phyloP scores from a whole-genome alignment of 2,329 filamentous ascomycete species.

The Fusarium anthophilum region DNA sequence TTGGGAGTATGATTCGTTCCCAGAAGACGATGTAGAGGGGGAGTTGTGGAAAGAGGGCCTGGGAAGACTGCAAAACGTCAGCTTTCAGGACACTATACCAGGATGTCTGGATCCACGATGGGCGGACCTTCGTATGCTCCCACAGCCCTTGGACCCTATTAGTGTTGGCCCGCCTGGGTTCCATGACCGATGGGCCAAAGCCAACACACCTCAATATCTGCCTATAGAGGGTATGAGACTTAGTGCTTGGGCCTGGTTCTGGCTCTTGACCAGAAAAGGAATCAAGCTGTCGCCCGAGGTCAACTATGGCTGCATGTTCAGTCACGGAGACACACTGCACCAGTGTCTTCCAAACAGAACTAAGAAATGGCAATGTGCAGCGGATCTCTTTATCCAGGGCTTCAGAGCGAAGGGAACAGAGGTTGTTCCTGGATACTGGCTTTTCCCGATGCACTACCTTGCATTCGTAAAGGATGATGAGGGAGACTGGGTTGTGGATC shows the following conservation, averaged over 20 bases:
- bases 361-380: neutral
- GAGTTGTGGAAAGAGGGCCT: neutral
- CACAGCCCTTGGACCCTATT: neutral
- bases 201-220: neutral
- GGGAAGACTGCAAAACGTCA: neutral
- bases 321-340: neutral
- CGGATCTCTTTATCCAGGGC: neutral
- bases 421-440: neutral
- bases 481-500: neutral
- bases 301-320: neutral
- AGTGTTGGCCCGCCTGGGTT: accelerated
- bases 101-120: neutral
- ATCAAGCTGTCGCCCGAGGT: neutral
- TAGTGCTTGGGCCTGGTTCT: neutral
- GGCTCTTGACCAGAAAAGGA: neutral
- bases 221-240: neutral
- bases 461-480: accelerated
- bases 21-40: neutral
- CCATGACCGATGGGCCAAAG: no score
- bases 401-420: neutral
- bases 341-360: neutral
- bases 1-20: neutral
- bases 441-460: neutral
- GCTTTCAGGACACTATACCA: neutral
- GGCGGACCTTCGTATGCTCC: neutral